phyloP scores from a whole-genome alignment of 768 basidiomycete genomes.

The Podaxis sp. region DNA sequence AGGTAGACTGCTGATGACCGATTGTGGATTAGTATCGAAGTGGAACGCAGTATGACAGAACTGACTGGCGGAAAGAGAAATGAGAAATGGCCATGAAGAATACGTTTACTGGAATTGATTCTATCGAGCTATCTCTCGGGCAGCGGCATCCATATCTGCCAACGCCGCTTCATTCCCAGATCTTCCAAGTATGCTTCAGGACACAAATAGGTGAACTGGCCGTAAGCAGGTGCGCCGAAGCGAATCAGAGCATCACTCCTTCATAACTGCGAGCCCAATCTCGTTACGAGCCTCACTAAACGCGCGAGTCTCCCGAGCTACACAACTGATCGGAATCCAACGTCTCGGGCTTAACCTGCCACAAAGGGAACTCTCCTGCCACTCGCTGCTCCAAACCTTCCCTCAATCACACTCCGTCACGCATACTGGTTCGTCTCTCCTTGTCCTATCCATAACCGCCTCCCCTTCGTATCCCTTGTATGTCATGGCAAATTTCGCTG shows the following conservation, averaged over 20 bases:
- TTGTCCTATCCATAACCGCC: not conserved
- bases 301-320: conserved; percentile 7
- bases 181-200: not conserved
- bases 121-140: conserved; percentile 7
- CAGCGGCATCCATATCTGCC: conserved; percentile 12
- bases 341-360: not conserved
- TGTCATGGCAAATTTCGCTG: too few relatives aligned
- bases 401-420: not conserved
- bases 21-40: conserved; percentile 12
- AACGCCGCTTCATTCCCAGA: conserved; percentile 12
- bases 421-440: conserved; percentile 4
- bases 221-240: conserved; percentile 11
- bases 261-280: conserved; percentile 7
- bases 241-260: conserved; percentile 11
- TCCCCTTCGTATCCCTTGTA: not conserved
- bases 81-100: conserved; percentile 5
- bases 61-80: conserved; percentile 4
- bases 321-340: not conserved
- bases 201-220: conserved; percentile 9
- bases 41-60: conserved; percentile 5
- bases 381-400: not conserved
- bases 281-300: conserved; percentile 8
- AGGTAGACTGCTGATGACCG: conserved; percentile 3
- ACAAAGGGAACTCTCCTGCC: not conserved
- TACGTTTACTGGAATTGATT: conserved; percentile 8